Evolutionary conservation across 306 rosid species (phyloP).

Genomic region (Cucumis hystrix): DNA sequence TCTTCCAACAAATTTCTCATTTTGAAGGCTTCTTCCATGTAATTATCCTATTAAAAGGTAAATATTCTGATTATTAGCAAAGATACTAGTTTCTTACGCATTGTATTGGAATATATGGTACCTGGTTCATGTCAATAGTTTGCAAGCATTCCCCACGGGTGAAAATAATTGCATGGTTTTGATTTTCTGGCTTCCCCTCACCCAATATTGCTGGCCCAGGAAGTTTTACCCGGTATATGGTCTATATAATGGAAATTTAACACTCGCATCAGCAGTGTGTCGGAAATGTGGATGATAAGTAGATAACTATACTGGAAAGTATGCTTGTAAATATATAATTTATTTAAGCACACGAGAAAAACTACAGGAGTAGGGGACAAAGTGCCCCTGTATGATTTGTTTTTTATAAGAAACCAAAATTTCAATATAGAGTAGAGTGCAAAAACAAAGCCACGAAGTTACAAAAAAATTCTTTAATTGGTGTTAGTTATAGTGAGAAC

Average conservation of each 20-base stretch:
- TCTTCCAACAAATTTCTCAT: slow-evolving; percentile 95
- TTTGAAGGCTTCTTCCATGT: slow-evolving; percentile 98
- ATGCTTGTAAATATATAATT: neutral
- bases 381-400: neutral
- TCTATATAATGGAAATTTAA: slow-evolving; percentile 29
- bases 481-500: neutral
- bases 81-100: neutral
- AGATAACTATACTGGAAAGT: neutral
- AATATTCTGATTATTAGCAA: slow-evolving; percentile 6
- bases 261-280: slow-evolving; percentile 9
- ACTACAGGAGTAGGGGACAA: neutral
- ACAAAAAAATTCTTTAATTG: neutral
- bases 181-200: slow-evolving; percentile 98
- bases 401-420: neutral
- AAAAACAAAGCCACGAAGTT: neutral
- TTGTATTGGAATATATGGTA: slow-evolving; percentile 1
- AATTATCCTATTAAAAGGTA: slow-evolving; percentile 58
- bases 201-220: slow-evolving; percentile 97
- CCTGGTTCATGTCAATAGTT: slow-evolving; percentile 98
- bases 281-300: neutral
- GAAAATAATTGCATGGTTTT: slow-evolving; percentile 95
- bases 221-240: slow-evolving; percentile 74
- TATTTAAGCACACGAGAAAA: neutral
- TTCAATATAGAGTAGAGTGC: neutral
- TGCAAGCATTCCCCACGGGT: slow-evolving; percentile 98